A percentile compares a stretch with the other conserved stretches of the same genome.
These are phyloP conservation scores for Tausonia pullulans DNA, from an alignment of 1,284 basidiomycete species.

Conservation along the genomic window DNA sequence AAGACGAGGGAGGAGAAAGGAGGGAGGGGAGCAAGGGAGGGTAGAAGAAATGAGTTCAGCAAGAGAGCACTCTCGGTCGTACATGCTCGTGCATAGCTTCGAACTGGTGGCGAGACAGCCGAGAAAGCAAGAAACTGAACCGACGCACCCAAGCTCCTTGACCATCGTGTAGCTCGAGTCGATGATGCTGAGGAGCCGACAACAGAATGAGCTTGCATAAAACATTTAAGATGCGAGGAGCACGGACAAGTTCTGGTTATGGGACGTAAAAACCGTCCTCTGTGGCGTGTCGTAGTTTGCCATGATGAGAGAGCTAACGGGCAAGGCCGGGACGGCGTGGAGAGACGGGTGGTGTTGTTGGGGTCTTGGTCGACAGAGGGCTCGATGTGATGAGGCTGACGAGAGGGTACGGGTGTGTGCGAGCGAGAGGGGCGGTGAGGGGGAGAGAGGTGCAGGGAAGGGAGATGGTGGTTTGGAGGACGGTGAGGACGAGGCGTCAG, in stretches of 20 bases:
- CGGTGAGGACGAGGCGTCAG: too few species aligned
- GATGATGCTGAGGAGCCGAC: constrained; percentile 45
- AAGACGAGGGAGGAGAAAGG: neutral
- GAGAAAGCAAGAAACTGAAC: neutral
- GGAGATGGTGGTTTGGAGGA: too few species aligned
- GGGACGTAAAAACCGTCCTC: constrained; percentile 10
- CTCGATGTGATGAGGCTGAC: too few species aligned
- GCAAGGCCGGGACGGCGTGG: too few species aligned
- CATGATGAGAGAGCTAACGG: neutral
- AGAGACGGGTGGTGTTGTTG: too few species aligned
- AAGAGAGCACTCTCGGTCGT: neutral
- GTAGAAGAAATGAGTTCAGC: neutral
- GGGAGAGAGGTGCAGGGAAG: too few species aligned
- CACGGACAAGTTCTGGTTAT: constrained; percentile 17
- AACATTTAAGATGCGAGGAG: neutral
- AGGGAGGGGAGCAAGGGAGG: neutral
- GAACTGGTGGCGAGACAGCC: neutral
- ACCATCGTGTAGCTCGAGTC: constrained; percentile 86
- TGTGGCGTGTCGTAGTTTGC: neutral
- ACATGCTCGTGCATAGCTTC: neutral
- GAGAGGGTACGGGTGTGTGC: too few species aligned
- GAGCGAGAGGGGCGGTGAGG: too few species aligned
- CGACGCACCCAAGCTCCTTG: constrained; percentile 69
- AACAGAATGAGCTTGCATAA: neutral
- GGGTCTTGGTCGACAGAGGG: too few species aligned